Conservation (phyloP, 495 filamentous ascomycete species). For the Penicillium simplicissimum region DNA sequence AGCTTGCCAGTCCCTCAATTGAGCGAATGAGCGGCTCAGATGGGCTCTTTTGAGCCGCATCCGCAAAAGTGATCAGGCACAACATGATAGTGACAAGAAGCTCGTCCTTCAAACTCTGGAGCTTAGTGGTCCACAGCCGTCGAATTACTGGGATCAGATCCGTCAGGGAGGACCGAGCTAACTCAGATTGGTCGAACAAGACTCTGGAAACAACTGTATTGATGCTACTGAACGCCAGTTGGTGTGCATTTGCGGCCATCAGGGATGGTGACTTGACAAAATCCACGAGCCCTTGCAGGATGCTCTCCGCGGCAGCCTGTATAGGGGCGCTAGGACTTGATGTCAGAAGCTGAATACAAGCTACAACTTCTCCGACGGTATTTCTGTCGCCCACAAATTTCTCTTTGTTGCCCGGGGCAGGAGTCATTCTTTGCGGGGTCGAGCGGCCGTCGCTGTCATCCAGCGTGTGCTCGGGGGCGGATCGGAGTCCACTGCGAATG, state of each 20-base stretch:
- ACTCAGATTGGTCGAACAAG: constrained; percentile 63
- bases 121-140: constrained; percentile 69
- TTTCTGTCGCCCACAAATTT: constrained; percentile 32
- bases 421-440: constrained; percentile 37
- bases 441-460: constrained; percentile 30
- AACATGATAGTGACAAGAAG: constrained; percentile 71
- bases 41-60: constrained; percentile 26
- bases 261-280: constrained; percentile 60
- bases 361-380: constrained; percentile 57
- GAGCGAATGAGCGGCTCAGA: constrained; percentile 30
- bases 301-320: constrained; percentile 53
- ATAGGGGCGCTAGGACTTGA: constrained; percentile 72
- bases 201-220: constrained; percentile 67
- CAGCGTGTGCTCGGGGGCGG: constrained; percentile 28
- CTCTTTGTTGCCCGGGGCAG: constrained; percentile 30
- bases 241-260: constrained; percentile 62
- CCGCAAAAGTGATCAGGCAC: constrained; percentile 41
- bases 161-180: constrained; percentile 57
- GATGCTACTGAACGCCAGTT: constrained; percentile 70
- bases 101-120: constrained; percentile 63
- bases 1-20: constrained; percentile 58
- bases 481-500: constrained; percentile 29
- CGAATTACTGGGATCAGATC: constrained; percentile 70
- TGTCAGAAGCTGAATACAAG: constrained; percentile 66
- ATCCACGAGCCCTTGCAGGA: constrained; percentile 58